Percentiles rank a stretch among this genome's conserved stretches.
Evolutionary conservation across 148 eudicot genomes (phyloP).

Genomic region (Heliosperma pusillum): DNA sequence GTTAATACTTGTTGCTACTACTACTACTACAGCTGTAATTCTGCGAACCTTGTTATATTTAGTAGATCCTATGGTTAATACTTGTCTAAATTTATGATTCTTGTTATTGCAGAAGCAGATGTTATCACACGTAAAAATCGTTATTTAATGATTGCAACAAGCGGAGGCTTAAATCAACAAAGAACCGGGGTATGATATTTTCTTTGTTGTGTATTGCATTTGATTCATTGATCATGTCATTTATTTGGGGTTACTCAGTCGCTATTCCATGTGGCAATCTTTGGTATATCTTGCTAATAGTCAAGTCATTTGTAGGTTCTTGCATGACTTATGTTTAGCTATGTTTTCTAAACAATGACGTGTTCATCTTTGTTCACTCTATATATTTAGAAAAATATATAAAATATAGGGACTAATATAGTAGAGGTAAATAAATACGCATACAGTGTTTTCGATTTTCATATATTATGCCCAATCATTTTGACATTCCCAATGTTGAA

Average conservation of each 20-base stretch:
- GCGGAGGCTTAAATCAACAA: slow-evolving; percentile 98
- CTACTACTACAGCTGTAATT: no score
- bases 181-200: slow-evolving; percentile 75
- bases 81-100: slow-evolving; percentile 9
- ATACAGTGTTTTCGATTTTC: background rate
- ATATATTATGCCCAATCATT: background rate
- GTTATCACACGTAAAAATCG: slow-evolving; percentile 54
- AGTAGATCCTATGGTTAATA: background rate
- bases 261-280: background rate
- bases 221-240: slow-evolving; percentile 9
- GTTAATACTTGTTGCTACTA: no score
- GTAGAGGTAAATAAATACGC: background rate
- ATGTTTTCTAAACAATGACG: background rate
- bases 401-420: background rate
- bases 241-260: slow-evolving; percentile 3
- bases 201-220: slow-evolving; percentile 15
- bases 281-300: slow-evolving; percentile 6
- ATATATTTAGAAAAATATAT: background rate
- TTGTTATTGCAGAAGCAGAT: slow-evolving; percentile 52
- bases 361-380: background rate
- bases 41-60: background rate
- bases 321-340: background rate
- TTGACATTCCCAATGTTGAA: background rate
- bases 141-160: slow-evolving; percentile 75
- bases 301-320: background rate